These are phyloP conservation scores for Megacollybia marginata DNA, from an alignment of 768 basidiomycete species.

Conservation along the genomic window DNA sequence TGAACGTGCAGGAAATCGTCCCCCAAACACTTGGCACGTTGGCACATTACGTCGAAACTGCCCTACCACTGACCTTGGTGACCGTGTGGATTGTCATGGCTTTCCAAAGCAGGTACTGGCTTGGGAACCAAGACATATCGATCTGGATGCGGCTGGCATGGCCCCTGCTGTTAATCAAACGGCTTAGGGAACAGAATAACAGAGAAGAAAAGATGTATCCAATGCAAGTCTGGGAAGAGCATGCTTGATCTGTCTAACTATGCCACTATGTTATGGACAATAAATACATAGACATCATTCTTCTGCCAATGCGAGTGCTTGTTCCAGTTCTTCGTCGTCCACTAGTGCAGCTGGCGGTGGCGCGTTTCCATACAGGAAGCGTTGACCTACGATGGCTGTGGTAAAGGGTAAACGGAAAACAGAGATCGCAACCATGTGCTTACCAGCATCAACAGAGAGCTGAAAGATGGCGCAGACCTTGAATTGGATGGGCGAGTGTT, in stretches of 20 bases:
- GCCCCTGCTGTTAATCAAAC: slow-evolving; percentile 1
- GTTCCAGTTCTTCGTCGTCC: slow-evolving; percentile 65
- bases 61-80: slow-evolving; percentile 38
- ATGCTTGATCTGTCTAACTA: too few species aligned
- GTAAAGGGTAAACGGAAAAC: slow-evolving; percentile 8
- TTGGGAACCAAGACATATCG: background rate
- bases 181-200: background rate
- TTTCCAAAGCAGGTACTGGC: slow-evolving; percentile 33
- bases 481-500: slow-evolving; percentile 71
- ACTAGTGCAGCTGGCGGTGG: slow-evolving; percentile 46
- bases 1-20: slow-evolving; percentile 46
- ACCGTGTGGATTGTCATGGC: slow-evolving; percentile 52
- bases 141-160: slow-evolving; percentile 5
- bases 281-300: slow-evolving; percentile 19
- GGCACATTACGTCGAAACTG: slow-evolving; percentile 31
- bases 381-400: slow-evolving; percentile 65
- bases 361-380: slow-evolving; percentile 64
- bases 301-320: slow-evolving; percentile 61
- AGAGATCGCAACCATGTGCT: slow-evolving; percentile 17
- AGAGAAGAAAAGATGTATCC: too few species aligned
- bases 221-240: too few species aligned
- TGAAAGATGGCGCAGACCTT: slow-evolving; percentile 81
- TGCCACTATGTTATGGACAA: too few species aligned
- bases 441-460: slow-evolving; percentile 70
- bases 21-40: slow-evolving; percentile 29